Evolutionary conservation across 2,329 filamentous ascomycete genomes (phyloP).

Genomic region (Cyphellophora europaea): DNA sequence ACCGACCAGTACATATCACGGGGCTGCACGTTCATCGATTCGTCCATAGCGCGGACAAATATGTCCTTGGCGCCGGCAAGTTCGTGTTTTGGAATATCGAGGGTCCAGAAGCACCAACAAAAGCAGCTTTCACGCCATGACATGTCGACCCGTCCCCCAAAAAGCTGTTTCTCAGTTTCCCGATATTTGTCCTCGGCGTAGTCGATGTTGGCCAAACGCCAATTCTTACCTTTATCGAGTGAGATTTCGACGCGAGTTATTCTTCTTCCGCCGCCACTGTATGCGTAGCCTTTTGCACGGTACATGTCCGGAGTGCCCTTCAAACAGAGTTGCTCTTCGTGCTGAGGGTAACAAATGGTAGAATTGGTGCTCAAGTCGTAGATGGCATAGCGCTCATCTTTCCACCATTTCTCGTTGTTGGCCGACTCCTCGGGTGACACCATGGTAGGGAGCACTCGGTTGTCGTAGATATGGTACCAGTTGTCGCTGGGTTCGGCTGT

Average conservation of each 20-base stretch:
- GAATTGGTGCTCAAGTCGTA: slow-evolving; percentile 88
- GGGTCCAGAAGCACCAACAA: slow-evolving; percentile 88
- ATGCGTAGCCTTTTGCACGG: slow-evolving; percentile 70
- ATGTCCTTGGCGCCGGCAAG: slow-evolving; percentile 60
- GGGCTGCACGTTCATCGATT: slow-evolving; percentile 76
- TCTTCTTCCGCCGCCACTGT: slow-evolving; percentile 75
- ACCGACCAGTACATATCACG: slow-evolving; percentile 96
- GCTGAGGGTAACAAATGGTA: slow-evolving; percentile 68
- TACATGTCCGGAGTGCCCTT: slow-evolving; percentile 45
- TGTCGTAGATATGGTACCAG: slow-evolving; percentile 95
- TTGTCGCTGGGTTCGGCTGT: slow-evolving; percentile 75
- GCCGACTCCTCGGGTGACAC: slow-evolving; percentile 72
- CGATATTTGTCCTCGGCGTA: slow-evolving; percentile 85
- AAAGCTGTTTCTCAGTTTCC: slow-evolving; percentile 53
- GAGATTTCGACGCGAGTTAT: slow-evolving; percentile 77
- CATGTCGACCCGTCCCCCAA: slow-evolving; percentile 70
- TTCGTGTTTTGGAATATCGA: slow-evolving; percentile 56
- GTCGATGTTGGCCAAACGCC: slow-evolving; percentile 65
- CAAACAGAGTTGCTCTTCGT: slow-evolving; percentile 58
- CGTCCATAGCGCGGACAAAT: slow-evolving; percentile 80
- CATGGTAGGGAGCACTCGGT: slow-evolving; percentile 79
- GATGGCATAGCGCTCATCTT: slow-evolving; percentile 82
- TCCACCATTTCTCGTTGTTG: slow-evolving; percentile 68
- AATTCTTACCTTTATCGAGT: slow-evolving; percentile 71
- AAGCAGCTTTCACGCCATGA: slow-evolving; percentile 72